Conservation (phyloP, 2,329 filamentous ascomycete species). For the Septoria linicola region DNA sequence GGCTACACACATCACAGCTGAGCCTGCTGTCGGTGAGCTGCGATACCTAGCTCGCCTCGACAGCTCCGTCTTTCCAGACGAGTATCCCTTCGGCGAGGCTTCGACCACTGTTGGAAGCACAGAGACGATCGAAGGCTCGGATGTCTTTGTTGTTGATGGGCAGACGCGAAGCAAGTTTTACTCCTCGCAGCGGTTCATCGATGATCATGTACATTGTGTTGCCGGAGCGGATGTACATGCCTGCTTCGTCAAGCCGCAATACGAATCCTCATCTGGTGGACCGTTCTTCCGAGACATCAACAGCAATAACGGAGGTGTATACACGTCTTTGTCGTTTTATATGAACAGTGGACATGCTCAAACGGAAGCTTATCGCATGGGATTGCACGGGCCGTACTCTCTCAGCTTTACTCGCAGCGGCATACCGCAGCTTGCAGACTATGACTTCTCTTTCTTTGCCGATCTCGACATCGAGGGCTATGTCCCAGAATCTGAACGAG, state of each 20-base stretch:
- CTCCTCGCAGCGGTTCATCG: conserved; percentile 67
- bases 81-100: conserved; percentile 19
- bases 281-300: conserved; percentile 65
- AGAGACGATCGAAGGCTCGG: conserved; percentile 55
- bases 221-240: conserved; percentile 56
- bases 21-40: conserved; percentile 19
- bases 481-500: conserved; percentile 56
- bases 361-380: conserved; percentile 62
- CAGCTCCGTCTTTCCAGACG: conserved; percentile 14
- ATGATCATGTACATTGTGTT: conserved; percentile 64
- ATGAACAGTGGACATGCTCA: conserved; percentile 66
- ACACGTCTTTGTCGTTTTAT: conserved; percentile 63
- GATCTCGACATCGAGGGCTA: conserved; percentile 59
- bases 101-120: conserved; percentile 54
- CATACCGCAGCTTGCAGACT: conserved; percentile 46
- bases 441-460: conserved; percentile 61
- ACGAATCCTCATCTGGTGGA: conserved; percentile 64
- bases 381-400: conserved; percentile 65
- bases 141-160: conserved; percentile 57
- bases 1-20: conserved; percentile 22
- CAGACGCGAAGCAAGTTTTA: conserved; percentile 70
- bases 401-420: conserved; percentile 60
- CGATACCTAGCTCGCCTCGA: conserved; percentile 22
- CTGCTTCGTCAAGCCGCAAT: conserved; percentile 59
- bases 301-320: conserved; percentile 60